Base-by-base conservation (phyloP, 768 basidiomycete genomes). In the Hypholoma fasciculare region DNA sequence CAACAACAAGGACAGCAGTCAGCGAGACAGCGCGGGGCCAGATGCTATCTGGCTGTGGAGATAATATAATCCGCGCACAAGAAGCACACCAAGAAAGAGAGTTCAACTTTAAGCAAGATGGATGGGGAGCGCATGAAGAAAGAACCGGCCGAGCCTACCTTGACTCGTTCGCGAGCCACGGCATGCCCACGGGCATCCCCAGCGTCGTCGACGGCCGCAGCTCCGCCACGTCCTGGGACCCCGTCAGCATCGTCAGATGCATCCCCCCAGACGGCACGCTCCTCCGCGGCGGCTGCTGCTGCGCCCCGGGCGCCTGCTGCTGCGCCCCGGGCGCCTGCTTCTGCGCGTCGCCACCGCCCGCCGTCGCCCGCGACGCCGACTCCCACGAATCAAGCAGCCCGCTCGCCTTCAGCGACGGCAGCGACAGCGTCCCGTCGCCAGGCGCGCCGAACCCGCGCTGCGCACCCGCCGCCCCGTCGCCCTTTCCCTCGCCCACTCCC, bases 351-450 rank as follows among this genome's bases (percentile, higher is more conserved):
- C 27, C 56, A 48, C 39, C 34, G 19, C 54, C 23, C 66, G 70
- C 53, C 53, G 49, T 34, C 57, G 52, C 51, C 61, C 71, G 71
- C 57, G 71, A 58, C 49, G 77, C 63, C 20, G 71, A 57, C 43
- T 62, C 69, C 83, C 83, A 80, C 57, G 79, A 76, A 63, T 89
- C 87, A 40, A 91, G 74, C 46, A 91, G 76, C 19, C 89, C 89
- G 61, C 87, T 89, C 34, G 85, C 83, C 71, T 90, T 90, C 54
- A 91, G 74, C 38, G 89, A 90, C 34, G 89, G 89, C 58, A 91
- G 71, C 17, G 86, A 83, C 61, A 74, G 80, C 34, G 67, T 61
- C 19, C 69, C 70, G 23, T 76, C 74, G n/a, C 55, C 42, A 14
- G 49, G 11, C n/a, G 48, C 13, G 14, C 51, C 48, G 23, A 34